Conservation (phyloP, 2,329 filamentous ascomycete species). For the Aspergillus phoenicis region DNA sequence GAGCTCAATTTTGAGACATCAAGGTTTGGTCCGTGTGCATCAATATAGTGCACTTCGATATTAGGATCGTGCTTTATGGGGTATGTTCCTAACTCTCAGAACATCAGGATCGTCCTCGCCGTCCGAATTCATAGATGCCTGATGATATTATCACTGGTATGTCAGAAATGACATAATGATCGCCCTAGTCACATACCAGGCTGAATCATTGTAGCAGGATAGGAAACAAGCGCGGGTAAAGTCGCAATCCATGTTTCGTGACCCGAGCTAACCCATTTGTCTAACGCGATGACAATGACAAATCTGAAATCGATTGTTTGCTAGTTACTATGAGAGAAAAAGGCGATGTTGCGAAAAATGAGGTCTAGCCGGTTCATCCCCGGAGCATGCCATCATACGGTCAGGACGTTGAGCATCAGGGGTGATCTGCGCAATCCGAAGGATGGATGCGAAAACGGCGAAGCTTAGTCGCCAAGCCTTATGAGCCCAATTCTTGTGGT, state of each 20-base stretch:
- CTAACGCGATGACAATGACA: neutral
- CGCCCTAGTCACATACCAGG: neutral
- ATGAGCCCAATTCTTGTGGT: neutral
- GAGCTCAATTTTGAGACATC: conserved; percentile 11
- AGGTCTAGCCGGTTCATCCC: neutral
- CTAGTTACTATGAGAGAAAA: neutral
- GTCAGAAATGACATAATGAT: conserved; percentile 3
- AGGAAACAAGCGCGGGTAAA: neutral
- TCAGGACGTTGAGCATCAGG: conserved; percentile 9
- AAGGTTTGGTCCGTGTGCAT: conserved; percentile 9
- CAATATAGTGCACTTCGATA: conserved; percentile 1
- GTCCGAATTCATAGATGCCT: neutral
- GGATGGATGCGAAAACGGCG: conserved; percentile 11
- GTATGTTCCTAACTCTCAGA: neutral
- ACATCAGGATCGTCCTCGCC: neutral
- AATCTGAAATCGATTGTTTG: neutral
- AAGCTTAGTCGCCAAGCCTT: conserved; percentile 11
- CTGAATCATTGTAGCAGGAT: neutral
- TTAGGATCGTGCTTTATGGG: neutral
- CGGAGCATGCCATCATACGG: neutral
- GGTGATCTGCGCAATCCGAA: conserved; percentile 16
- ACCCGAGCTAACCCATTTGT: neutral
- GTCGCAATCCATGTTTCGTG: neutral
- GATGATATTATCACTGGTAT: neutral
- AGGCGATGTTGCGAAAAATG: neutral